Conservation (phyloP, 1,284 basidiomycete genomes). For the Fomes fomentarius region DNA sequence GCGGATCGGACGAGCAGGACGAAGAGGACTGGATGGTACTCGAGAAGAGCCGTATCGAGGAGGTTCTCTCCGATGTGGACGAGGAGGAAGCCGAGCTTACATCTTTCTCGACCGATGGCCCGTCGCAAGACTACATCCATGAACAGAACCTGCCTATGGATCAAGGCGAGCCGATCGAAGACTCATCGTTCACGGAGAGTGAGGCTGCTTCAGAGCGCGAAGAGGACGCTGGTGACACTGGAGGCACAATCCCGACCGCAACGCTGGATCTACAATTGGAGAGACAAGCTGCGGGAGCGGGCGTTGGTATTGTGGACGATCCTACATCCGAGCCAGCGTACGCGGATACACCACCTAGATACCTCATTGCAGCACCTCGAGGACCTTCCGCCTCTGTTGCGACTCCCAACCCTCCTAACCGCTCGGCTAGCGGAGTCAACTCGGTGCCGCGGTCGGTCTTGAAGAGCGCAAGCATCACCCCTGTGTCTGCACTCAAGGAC, state of each 20-base stretch:
- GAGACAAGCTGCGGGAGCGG: background rate
- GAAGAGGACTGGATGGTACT: constrained; percentile 32
- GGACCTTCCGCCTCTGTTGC: constrained; percentile 13
- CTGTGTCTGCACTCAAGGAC: constrained; percentile 58
- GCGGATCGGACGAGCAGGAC: constrained; percentile 26
- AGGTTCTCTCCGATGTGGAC: constrained; percentile 49
- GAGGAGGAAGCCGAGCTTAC: constrained; percentile 67
- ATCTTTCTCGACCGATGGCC: constrained; percentile 73
- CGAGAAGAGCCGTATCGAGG: constrained; percentile 56
- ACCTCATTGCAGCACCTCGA: constrained; percentile 4
- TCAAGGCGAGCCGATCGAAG: constrained; percentile 14
- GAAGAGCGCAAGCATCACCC: constrained; percentile 55
- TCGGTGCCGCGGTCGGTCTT: constrained; percentile 57
- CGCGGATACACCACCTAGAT: constrained; percentile 24
- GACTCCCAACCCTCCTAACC: constrained; percentile 25
- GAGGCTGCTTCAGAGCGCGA: constrained; percentile 24
- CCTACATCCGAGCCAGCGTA: constrained; percentile 18
- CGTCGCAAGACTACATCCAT: constrained; percentile 37
- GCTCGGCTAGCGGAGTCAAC: constrained; percentile 31
- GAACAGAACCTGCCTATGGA: constrained; percentile 34
- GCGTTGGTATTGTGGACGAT: constrained; percentile 8
- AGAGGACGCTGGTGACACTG: constrained; percentile 24
- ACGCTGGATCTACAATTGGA: constrained; percentile 20
- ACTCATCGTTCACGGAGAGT: constrained; percentile 23
- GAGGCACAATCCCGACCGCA: constrained; percentile 17